phyloP scores from a whole-genome alignment of 257 asterid species.

The Solanum lignicaule region DNA sequence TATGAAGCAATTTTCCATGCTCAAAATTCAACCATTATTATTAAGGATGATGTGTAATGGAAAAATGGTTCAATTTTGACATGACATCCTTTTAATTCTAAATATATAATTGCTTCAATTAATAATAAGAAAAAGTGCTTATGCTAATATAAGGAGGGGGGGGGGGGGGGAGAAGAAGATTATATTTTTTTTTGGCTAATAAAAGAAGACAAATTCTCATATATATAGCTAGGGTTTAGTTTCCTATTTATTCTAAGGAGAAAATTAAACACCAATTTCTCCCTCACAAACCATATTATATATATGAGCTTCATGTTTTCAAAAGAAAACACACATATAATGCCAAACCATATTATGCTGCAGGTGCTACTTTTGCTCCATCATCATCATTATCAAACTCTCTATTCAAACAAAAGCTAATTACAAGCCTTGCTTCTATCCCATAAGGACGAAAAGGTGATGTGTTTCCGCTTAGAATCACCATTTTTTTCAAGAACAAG shows the following conservation, averaged over 20 bases:
- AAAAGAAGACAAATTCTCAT: neutral
- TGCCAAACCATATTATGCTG: conserved; percentile 1
- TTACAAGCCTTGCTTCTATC: neutral
- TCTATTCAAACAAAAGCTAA: neutral
- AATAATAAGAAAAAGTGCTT: neutral
- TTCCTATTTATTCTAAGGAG: neutral
- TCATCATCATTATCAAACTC: conserved; percentile 3
- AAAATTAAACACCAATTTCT: neutral
- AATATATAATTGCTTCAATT: neutral
- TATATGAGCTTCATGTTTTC: neutral
- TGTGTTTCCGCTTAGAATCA: neutral
- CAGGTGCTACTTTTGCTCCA: conserved; percentile 13
- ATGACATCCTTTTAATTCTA: neutral
- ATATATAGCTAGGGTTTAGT: neutral
- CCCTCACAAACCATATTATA: neutral
- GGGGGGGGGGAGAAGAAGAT: neutral
- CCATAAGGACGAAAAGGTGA: neutral
- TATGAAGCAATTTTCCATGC: neutral
- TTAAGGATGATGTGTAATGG: neutral
- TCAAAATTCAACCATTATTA: neutral
- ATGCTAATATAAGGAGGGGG: neutral
- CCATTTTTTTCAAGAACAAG: neutral
- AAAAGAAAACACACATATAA: neutral
- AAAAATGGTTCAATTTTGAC: neutral
- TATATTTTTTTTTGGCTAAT: neutral